Evolutionary conservation across 352 stramenopile genomes (phyloP).

Genomic region (Globisporangium ultimum): DNA sequence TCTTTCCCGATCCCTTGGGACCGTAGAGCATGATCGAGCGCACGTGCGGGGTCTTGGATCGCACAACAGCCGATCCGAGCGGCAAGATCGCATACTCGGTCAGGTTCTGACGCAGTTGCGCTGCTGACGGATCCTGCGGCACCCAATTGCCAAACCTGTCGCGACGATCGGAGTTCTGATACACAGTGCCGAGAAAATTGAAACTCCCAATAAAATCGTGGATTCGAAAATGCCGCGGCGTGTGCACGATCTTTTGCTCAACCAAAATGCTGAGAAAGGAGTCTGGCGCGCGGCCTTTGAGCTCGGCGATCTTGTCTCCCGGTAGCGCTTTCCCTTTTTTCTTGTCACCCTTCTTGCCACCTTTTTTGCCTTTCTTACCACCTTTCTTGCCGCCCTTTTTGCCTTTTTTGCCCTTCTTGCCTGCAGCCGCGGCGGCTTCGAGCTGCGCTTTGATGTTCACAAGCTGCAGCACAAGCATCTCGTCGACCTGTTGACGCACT

Average conservation of each 20-base stretch:
- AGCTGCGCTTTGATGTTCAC: constrained; percentile 93
- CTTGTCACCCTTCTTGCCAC: constrained; percentile 46
- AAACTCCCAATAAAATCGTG: constrained; percentile 90
- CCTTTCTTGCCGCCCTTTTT: constrained; percentile 58
- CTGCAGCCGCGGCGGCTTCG: constrained; percentile 50
- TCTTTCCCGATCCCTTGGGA: constrained; percentile 90
- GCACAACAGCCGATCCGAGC: constrained; percentile 73
- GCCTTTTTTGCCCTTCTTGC: constrained; percentile 82
- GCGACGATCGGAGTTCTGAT: constrained; percentile 58
- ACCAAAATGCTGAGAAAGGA: constrained; percentile 90
- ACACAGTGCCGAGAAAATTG: constrained; percentile 86
- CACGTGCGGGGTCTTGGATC: constrained; percentile 65
- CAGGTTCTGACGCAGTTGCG: constrained; percentile 86
- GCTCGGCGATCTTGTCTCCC: constrained; percentile 88
- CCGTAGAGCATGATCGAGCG: constrained; percentile 94
- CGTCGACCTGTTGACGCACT: constrained; percentile 89
- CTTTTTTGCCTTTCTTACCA: constrained; percentile 48
- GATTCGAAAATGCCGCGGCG: constrained; percentile 38
- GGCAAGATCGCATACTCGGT: constrained; percentile 92
- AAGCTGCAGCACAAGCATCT: constrained; percentile 93
- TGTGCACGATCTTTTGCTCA: constrained; percentile 87
- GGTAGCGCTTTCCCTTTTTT: constrained; percentile 82
- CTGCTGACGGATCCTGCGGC: constrained; percentile 87
- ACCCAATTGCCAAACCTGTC: constrained; percentile 85
- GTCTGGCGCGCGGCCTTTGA: constrained; percentile 86